Evolutionary conservation across 2,329 filamentous ascomycete species (phyloP).

Genomic region (Cyanodermella asteris): DNA sequence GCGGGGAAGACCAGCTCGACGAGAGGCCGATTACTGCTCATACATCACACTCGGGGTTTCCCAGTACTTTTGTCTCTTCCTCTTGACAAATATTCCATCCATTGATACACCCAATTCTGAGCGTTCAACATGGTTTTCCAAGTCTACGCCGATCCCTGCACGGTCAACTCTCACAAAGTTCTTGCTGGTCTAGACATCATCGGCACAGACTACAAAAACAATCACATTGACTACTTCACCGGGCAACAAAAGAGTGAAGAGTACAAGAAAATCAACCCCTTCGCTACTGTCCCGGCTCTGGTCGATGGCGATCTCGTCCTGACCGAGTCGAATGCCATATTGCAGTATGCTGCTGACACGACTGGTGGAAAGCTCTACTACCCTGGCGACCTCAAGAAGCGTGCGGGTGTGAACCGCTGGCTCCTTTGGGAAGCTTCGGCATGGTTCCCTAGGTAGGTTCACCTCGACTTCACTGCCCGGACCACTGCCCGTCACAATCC

Average conservation of each 20-base stretch:
- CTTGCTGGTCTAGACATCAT: slow-evolving; percentile 19
- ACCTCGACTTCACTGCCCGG: no score
- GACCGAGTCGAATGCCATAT: slow-evolving; percentile 22
- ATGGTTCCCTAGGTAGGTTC: slow-evolving; percentile 21
- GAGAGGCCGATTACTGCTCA: no score
- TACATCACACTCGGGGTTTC: no score
- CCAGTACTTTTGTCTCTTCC: no score
- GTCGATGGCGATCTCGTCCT: slow-evolving; percentile 17
- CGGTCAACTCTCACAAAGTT: slow-evolving; percentile 21
- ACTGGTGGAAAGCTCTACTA: slow-evolving; percentile 13
- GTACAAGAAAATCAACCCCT: slow-evolving; percentile 10
- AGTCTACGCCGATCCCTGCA: slow-evolving; percentile 19
- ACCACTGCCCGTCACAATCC: no score
- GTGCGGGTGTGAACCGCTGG: slow-evolving; percentile 19
- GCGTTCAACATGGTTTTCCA: no score
- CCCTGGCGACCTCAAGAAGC: slow-evolving; percentile 18
- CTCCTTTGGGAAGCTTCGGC: slow-evolving; percentile 20
- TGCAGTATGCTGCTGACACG: slow-evolving; percentile 19
- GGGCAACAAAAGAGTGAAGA: slow-evolving; percentile 17
- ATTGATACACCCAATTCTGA: no score
- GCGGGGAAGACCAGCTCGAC: no score
- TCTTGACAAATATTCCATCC: no score
- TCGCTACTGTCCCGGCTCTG: slow-evolving; percentile 19
- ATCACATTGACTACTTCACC: slow-evolving; percentile 19
- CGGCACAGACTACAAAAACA: slow-evolving; percentile 15